Evolutionary conservation across 2,329 filamentous ascomycete species (phyloP), one percentile per base, ranked within the genome.

Genomic region (Parafenestella ontariensis): DNA sequence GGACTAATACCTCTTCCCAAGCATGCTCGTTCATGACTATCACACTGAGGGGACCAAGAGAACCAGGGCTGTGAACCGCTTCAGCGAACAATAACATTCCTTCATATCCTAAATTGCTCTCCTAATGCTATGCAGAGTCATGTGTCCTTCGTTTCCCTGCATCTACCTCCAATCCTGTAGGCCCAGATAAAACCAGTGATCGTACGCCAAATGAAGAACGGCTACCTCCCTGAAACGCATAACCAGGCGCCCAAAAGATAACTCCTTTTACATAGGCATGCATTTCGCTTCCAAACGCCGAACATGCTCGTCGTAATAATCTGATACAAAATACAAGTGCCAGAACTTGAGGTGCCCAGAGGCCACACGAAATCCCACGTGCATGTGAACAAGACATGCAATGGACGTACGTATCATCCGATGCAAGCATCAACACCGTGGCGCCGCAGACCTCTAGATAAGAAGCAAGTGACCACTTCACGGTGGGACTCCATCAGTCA

Each of bases 271-370:
- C 54, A 47, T 61, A 55, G 58, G 58, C 46, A 63, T 60, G 49
- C 57, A 52, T 48, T 51, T 50, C 53, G 54, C 54, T 54, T 54
- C 54, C 42, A 28, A 70, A 72, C 68, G 63, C 69, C 68, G 46
- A 55, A 60, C 49, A 65, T 68, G 64, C 60, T 62, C 41, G 45
- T 46, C 54, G 37, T 62, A 65, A 46, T 28, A 31, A 57, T 55
- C 26, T 24, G 21, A 47, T 39, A 54, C 47, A 24, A 41, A 57
- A 59, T 31, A 57, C 56, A 64, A 47, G 52, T 46, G 36, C 13
- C 46, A 52, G 33, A 42, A 55, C 46, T 20, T 44, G 18, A 6
- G n/a, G 24, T 40, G 36, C 10, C 11, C 2, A 24, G 9, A 40
- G 3, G 17, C 20, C 20, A 10, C 11, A 24, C 17, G 15, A 4